Evolutionary conservation across 768 basidiomycete species (phyloP).

Genomic region (Suillus tomentosus): DNA sequence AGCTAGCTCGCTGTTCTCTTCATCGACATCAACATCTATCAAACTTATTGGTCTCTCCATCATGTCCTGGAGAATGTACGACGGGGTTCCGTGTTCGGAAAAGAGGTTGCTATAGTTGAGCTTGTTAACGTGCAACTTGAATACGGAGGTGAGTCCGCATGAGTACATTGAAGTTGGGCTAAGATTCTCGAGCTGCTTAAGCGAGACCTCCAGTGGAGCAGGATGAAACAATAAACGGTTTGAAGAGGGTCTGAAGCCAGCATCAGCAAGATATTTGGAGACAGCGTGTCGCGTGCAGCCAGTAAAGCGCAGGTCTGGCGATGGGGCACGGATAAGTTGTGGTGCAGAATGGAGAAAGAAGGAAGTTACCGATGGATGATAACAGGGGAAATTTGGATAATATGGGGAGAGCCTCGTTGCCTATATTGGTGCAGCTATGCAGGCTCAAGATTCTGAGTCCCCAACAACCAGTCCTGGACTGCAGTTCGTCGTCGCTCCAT

Average conservation of each 20-base stretch:
- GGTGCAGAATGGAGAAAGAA: not conserved
- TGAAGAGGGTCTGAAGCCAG: conserved; percentile 31
- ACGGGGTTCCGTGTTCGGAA: not conserved
- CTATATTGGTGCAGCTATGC: conserved; percentile 52
- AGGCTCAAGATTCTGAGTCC: conserved; percentile 59
- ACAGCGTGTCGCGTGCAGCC: conserved; percentile 35
- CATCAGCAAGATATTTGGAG: conserved; percentile 17
- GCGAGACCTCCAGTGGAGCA: conserved; percentile 36
- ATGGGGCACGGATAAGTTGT: conserved; percentile 10
- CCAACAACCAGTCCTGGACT: conserved; percentile 48
- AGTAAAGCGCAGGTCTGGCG: conserved; percentile 53
- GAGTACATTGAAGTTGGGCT: conserved; percentile 27
- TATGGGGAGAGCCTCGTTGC: conserved; percentile 41
- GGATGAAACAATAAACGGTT: conserved; percentile 44
- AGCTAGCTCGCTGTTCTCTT: not conserved
- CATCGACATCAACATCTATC: not conserved
- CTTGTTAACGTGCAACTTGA: conserved; percentile 29
- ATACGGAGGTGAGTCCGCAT: conserved; percentile 26
- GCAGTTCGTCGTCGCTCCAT: conserved; percentile 31
- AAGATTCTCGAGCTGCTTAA: conserved; percentile 34
- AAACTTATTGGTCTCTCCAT: not conserved
- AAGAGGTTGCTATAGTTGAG: conserved; percentile 7
- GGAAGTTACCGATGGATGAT: conserved; percentile 56
- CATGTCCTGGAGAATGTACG: not conserved
- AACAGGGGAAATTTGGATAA: conserved; percentile 58